A percentile compares a stretch with the other conserved stretches of the same genome.
Conservation (phyloP, 805 yeast species). For the Suhomyces vadensis region DNA sequence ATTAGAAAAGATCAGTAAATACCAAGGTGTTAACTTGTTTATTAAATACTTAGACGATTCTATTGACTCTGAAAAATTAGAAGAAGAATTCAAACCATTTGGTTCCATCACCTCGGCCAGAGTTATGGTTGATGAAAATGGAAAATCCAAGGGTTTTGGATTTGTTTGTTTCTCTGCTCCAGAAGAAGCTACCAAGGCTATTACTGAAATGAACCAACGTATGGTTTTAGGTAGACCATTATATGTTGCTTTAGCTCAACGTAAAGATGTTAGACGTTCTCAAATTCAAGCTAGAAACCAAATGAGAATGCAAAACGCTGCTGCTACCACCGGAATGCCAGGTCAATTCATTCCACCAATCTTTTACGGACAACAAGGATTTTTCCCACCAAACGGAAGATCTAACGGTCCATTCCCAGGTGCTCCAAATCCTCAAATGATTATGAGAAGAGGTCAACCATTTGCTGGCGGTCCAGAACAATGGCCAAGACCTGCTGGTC, state of each 20-base stretch:
- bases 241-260: constrained; percentile 98
- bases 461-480: constrained; percentile 62
- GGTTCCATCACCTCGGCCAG: constrained; percentile 95
- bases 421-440: constrained; percentile 73
- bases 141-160: constrained; percentile 97
- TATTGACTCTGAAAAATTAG: constrained; percentile 86
- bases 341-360: constrained; percentile 87
- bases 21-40: constrained; percentile 97
- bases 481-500: constrained; percentile 65
- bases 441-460: constrained; percentile 70
- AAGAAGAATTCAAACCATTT: constrained; percentile 88
- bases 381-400: constrained; percentile 83
- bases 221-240: constrained; percentile 94
- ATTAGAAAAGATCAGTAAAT: constrained; percentile 87
- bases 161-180: constrained; percentile 97
- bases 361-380: constrained; percentile 84
- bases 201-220: constrained; percentile 97
- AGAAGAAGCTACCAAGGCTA: constrained; percentile 98
- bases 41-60: constrained; percentile 94
- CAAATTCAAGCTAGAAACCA: constrained; percentile 98
- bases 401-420: constrained; percentile 74
- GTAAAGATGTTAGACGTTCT: constrained; percentile 95
- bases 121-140: constrained; percentile 92
- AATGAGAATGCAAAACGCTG: constrained; percentile 96
- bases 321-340: constrained; percentile 81